Conservation (phyloP, 2,329 filamentous ascomycete species). For the Penicillium rolfsii region DNA sequence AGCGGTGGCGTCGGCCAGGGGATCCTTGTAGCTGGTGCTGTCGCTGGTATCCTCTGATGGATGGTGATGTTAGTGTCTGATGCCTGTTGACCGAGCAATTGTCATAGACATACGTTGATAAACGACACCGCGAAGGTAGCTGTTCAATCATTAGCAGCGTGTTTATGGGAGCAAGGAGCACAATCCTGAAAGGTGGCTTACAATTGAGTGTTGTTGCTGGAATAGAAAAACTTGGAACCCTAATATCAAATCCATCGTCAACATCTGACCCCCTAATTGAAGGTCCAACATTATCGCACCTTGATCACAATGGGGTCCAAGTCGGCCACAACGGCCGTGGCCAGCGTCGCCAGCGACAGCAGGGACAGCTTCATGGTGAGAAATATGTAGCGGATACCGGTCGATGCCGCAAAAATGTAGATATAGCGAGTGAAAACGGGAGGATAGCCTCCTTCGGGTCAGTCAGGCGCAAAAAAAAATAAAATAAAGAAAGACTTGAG, state of each 20-base stretch:
- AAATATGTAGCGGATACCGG: not conserved
- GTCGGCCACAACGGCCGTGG: conserved; percentile 51
- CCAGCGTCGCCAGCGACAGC: conserved; percentile 54
- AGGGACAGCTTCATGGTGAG: conserved; percentile 55
- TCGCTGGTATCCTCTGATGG: conserved; percentile 52
- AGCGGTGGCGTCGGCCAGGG: conserved; percentile 68
- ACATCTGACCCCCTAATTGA: not conserved
- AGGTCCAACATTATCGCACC: conserved; percentile 45
- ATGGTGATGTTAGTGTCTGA: not conserved
- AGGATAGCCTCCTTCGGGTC: conserved; percentile 10
- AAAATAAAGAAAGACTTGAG: conserved; percentile 9
- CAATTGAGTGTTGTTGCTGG: conserved; percentile 74
- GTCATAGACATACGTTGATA: conserved; percentile 68
- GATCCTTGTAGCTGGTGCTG: conserved; percentile 70
- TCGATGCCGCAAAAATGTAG: conserved; percentile 6
- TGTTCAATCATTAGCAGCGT: conserved; percentile 44
- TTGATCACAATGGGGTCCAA: conserved; percentile 64
- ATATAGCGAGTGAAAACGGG: conserved; percentile 23
- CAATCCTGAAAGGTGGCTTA: conserved; percentile 31
- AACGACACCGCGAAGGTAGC: conserved; percentile 85
- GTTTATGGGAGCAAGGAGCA: conserved; percentile 21
- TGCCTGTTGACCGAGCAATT: not conserved
- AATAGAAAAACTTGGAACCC: conserved; percentile 84
- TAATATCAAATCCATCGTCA: conserved; percentile 32
- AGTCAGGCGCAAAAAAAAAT: conserved; percentile 4